phyloP scores from a whole-genome alignment of 2,329 filamentous ascomycete genomes.

The Aspergillus texensis region DNA sequence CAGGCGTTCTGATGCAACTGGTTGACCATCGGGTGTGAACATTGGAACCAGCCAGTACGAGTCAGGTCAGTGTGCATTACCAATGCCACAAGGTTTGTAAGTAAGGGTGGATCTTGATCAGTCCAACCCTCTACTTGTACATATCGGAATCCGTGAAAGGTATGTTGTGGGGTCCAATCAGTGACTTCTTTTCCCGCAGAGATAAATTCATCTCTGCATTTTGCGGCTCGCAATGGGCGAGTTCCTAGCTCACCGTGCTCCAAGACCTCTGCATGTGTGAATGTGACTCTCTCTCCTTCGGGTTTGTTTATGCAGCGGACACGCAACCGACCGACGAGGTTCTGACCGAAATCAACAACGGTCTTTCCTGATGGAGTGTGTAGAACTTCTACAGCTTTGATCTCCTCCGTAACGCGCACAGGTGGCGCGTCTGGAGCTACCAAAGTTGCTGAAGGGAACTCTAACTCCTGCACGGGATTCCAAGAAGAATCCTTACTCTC shows the following conservation, averaged over 20 bases:
- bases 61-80: constrained; percentile 58
- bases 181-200: constrained; percentile 30
- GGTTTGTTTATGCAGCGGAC: constrained; percentile 32
- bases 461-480: constrained; percentile 36
- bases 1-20: constrained; percentile 57
- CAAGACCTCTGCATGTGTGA: constrained; percentile 60
- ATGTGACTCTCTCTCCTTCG: constrained; percentile 24
- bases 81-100: constrained; percentile 37
- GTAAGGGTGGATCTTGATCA: constrained; percentile 5
- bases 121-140: constrained; percentile 39
- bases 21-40: constrained; percentile 56
- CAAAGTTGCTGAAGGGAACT: constrained; percentile 38
- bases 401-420: constrained; percentile 40
- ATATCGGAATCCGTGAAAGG: constrained; percentile 59
- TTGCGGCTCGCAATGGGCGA: constrained; percentile 50
- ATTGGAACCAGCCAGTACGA: constrained; percentile 54
- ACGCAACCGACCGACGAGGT: constrained; percentile 56
- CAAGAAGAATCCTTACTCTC: constrained; percentile 10
- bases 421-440: constrained; percentile 49
- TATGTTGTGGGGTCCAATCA: constrained; percentile 53
- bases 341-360: constrained; percentile 61
- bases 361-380: constrained; percentile 48
- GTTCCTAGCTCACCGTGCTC: constrained; percentile 49
- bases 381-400: constrained; percentile 32
- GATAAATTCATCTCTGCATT: constrained; percentile 46